Evolutionary conservation across 1,139 yeast genomes (phyloP), one percentile per base, ranked within the genome.

Genomic region (Meyerozyma athensensis): DNA sequence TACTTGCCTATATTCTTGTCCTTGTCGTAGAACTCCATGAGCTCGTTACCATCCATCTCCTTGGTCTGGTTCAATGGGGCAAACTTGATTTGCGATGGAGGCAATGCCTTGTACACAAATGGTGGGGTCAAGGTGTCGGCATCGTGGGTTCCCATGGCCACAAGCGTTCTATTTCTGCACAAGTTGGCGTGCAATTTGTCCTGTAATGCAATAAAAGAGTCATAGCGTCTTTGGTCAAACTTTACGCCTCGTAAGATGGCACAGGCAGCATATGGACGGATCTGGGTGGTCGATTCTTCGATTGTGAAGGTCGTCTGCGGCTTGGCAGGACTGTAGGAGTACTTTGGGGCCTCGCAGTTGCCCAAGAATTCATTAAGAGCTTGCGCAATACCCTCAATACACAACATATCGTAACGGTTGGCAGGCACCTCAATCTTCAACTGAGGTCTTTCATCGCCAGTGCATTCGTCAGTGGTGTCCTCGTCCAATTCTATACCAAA

Each of bases 131-230:
- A 68, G 37, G 85, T 78, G 59, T 86, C 96, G 45, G 84, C 70
- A 65, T 94, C 97, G 59, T 94, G 99, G 42, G 99, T 94, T 53
- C 99, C 99, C 72, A 90, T 89, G 41, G 98, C 97, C 39, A 92
- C 98, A 53, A 94, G 76, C 32, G 96, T 83, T 72, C 99, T 85
- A 65, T 90, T 86, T 71, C 98, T 90, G 65, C 98, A 92, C 57
- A 94, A 72, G 63, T 94, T 94, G 44, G 95, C 73, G 67, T 94
- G 99, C 49, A 94, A 74, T 65, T 94, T 94, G 63, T 94, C 99
- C 67, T 94, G 99, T 51, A 94, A 72, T 21, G 96, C 83, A 57
- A 94, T 92, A 72, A 94, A 94, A 4, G 97, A 90, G 43, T 86
- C 95, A 60, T 94, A 94, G 21, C 86, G 72, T 61, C 95, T 78